Evolutionary conservation across 495 filamentous ascomycete species (phyloP).

Genomic region (Trichodelitschia bisporula): DNA sequence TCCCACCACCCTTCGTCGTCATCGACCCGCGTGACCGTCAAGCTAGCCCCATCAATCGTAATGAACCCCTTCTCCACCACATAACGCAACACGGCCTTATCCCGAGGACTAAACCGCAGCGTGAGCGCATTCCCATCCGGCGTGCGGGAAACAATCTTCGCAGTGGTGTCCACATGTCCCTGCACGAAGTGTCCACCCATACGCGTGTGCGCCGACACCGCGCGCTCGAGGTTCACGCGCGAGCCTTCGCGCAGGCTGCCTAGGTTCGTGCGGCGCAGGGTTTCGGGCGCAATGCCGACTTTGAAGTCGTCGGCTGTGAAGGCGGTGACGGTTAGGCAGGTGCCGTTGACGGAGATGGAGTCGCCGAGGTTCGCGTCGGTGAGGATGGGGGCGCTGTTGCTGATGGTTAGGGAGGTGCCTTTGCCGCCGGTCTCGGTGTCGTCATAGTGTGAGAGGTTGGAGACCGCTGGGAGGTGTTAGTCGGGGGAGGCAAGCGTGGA

Average conservation of each 20-base stretch:
- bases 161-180: conserved; percentile 83
- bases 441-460: conserved; percentile 56
- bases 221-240: conserved; percentile 76
- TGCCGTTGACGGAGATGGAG: conserved; percentile 80
- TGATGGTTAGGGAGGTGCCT: conserved; percentile 79
- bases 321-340: conserved; percentile 74
- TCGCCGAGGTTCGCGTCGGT: conserved; percentile 68
- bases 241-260: conserved; percentile 32
- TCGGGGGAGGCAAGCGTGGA: conserved; percentile 3
- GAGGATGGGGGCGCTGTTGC: conserved; percentile 46
- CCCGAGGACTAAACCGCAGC: conserved; percentile 52
- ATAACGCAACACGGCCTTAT: conserved; percentile 44
- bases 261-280: conserved; percentile 86
- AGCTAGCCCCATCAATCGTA: conserved; percentile 81
- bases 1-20: conserved; percentile 64
- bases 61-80: conserved; percentile 95
- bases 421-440: conserved; percentile 37
- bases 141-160: conserved; percentile 36
- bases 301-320: conserved; percentile 53
- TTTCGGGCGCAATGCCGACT: conserved; percentile 88
- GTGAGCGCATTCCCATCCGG: conserved; percentile 76
- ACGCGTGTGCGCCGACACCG: conserved; percentile 64
- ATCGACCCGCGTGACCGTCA: conserved; percentile 65
- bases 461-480: conserved; percentile 38
- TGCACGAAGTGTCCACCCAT: conserved; percentile 81